Evolutionary conservation across 1,139 yeast species (phyloP), one percentile per base, ranked within the genome.

Genomic region (Kurtzmaniella quercitrusa): DNA sequence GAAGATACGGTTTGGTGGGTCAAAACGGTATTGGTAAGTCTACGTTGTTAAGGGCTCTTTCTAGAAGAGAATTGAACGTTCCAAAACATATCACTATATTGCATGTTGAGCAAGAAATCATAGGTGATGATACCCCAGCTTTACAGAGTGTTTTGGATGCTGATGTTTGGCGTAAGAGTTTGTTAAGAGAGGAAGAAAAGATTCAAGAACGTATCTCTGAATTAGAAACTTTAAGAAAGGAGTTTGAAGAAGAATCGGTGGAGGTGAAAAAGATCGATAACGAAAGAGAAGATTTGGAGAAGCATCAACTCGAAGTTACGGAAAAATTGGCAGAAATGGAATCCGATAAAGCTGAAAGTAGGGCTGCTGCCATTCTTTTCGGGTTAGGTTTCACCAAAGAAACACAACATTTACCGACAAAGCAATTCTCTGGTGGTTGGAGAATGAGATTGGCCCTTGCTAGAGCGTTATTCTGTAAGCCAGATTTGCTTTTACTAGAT

Each of bases 21-120:
- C 98, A 91, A 70, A 93, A 93, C 68, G 99, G 99, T 51, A 93
- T 98, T 74, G 99, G 99, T 83, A 93, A 93, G 63, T 91, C 98
- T 37, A 93, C 98, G 0, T 70, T 93, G 46, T 73, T 93, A 57
- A 77, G 89, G 55, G 99, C 99, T 0, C 72, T 93, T 43, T 85
- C 97, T 0, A 81, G 95, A 63, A 85, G 99, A 77, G 98, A 93
- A 62, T 74, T 93, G 53, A 82, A 89, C 46, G 85, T 93, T 53
- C 98, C 98, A 15, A 89, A 88, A 55, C 98, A 93, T 62, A 90
- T 93, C 50, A 87, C 98, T 2, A 88, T 93, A 66, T 75, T 93
- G 52, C 97, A 93, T 59, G 99, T 93, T 46, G 99, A 93, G 62
- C 99, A 93, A 75, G 99, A 93, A 73, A 80, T 93, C 44, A 77